Evolutionary conservation across 306 rosid species (phyloP), one percentile per base, ranked within the genome.

Genomic region (Medicago truncatula): DNA sequence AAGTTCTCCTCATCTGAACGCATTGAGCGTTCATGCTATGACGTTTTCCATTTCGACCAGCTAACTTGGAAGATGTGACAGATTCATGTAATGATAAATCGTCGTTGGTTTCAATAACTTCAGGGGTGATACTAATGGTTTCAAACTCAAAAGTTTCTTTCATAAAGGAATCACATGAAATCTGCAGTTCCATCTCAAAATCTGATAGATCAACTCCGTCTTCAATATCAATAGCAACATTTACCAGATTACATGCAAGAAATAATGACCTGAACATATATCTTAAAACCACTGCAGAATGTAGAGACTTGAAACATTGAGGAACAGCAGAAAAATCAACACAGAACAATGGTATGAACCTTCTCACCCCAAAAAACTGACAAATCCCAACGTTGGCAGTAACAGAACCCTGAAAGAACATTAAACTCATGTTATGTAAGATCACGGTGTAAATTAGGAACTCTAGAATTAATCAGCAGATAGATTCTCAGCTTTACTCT

Each of bases 251-350:
- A 81, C 75, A 78, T 71, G 76, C 82, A 58, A 81, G 62, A 44
- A 56, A 49, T 70, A 39, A 20, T 36, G 85, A 81, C 76, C 56
- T 82, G 56, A 64, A 67, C 52, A 63, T 25, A 25, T 67, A 83
- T 81, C 83, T 87, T 14, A 81, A 75, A 70, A 74, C 58, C 76
- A 88, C 67, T 25, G 44, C 20, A 59, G 78, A 80, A 62, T 86
- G 89, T 86, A 89, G 75, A 73, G 36, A n/a, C 81, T 72, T 71
- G 67, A 88, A 93, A 80, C 82, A 86, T 15, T 36, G 65, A 73
- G 97, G 98, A 82, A 88, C 57, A 6, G 97, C 94, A 49, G 98
- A 86, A 80, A 88, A 91, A 80, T 91, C 91, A 46, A 93, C 80
- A 68, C 76, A 79, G 75, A 93, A 89, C 81, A 88, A 57, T 11